These are phyloP conservation scores for Mycena alexandri DNA, from an alignment of 768 basidiomycete genomes.

Conservation along the genomic window DNA sequence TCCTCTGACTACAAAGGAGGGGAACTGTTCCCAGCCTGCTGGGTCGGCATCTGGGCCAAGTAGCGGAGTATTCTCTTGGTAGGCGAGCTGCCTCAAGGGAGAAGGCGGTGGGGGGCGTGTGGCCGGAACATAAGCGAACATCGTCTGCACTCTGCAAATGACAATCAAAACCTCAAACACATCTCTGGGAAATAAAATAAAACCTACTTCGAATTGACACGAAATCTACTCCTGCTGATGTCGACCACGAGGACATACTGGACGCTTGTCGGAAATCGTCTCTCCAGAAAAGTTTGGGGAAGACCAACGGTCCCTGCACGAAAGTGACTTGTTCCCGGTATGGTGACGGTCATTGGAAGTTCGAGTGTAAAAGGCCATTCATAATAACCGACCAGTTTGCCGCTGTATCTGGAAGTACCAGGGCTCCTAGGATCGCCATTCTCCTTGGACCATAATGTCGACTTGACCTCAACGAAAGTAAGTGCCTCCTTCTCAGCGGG, in stretches of 20 bases:
- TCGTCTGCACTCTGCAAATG: constrained; percentile 25
- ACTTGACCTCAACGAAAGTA: constrained; percentile 37
- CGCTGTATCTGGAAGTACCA: not conserved
- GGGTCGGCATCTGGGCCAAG: constrained; percentile 39
- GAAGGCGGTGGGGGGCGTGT: constrained; percentile 39
- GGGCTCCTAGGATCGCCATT: constrained; percentile 37
- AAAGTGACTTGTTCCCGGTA: constrained; percentile 16
- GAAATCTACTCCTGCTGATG: constrained; percentile 33
- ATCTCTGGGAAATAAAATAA: not conserved
- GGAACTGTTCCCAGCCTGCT: constrained; percentile 37
- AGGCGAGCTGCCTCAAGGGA: constrained; percentile 35
- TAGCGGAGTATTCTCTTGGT: constrained; percentile 34
- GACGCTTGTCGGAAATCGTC: constrained; percentile 33
- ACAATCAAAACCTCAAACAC: not conserved
- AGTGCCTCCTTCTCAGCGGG: constrained; percentile 36
- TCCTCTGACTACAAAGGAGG: constrained; percentile 33
- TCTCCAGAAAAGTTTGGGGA: constrained; percentile 35
- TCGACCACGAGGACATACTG: constrained; percentile 35
- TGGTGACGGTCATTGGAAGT: constrained; percentile 41
- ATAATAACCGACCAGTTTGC: constrained; percentile 38
- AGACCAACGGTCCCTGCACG: constrained; percentile 31
- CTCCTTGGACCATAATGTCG: constrained; percentile 40
- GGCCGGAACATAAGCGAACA: constrained; percentile 36
- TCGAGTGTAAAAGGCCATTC: constrained; percentile 42
- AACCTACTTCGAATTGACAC: constrained; percentile 33